Base-by-base conservation (phyloP, 768 basidiomycete genomes). In the Neoboletus brunneissimus region DNA sequence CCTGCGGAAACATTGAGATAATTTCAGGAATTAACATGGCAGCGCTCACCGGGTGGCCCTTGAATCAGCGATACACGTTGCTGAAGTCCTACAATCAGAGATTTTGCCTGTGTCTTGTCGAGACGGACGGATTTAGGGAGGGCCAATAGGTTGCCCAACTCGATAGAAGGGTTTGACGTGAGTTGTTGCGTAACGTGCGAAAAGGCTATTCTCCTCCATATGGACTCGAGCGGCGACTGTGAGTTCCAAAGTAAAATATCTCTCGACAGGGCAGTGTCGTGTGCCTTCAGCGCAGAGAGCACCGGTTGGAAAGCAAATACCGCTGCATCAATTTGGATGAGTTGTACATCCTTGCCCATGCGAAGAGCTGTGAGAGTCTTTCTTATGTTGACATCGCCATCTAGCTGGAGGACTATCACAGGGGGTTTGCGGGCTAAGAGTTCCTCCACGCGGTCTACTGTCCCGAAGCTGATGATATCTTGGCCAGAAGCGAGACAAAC, bases 271-370 rank as follows among this genome's bases (percentile, higher is more conserved):
- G 85, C 78, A n/a, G 86, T 53, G 0, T 42, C 43, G 2, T 32
- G 66, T 51, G 73, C 77, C 25, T 73, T 64, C 15, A 89, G 69
- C 0, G 77, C 79, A 20, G 72, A 74, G n/a, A 89, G 75, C 32
- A 88, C 75, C 0, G 85, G 85, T 60, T 85, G 79, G 51, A 80
- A 88, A 0, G 86, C 69, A 59, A 88, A 88, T 1, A 83, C 64
- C 0, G 85, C 81, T 0, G 81, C 79, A 57, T 86, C 77, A 23
- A 87, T 78, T 53, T 83, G 81, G 22, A 87, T 60, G 40, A 88
- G 75, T 29, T 70, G 73, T 43, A 81, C 53, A 8, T 68, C 51
- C 13, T 69, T 55, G 12, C 64, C 61, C 8, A 49, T 58, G 50
- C 75, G 73, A 46, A 86, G 64, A 23, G 63, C 64, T 9, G 68